These are phyloP conservation scores for Tuber borchii DNA, from an alignment of 495 filamentous ascomycete genomes.

Conservation along the genomic window DNA sequence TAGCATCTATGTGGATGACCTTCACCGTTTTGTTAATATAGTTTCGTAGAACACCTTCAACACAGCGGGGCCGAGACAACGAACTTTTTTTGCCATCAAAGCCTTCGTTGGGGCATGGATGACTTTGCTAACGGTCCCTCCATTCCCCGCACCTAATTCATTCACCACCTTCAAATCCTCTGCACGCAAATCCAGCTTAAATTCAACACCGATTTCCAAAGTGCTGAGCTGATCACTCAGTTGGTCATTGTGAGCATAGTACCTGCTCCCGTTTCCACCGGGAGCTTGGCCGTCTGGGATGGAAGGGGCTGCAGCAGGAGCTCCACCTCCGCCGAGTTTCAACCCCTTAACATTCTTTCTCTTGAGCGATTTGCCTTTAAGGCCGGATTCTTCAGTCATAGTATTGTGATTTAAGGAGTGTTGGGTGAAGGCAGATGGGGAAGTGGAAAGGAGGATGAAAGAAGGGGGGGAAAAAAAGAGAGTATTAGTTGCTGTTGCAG, in stretches of 20 bases:
- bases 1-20: slow-evolving; percentile 97
- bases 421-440: not conserved
- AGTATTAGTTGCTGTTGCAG: not conserved
- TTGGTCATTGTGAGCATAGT: slow-evolving; percentile 20
- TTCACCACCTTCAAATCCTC: slow-evolving; percentile 90
- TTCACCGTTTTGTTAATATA: slow-evolving; percentile 43
- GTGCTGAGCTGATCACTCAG: slow-evolving; percentile 49
- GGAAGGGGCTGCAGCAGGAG: slow-evolving; percentile 6
- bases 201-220: slow-evolving; percentile 94
- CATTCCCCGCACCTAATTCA: slow-evolving; percentile 92
- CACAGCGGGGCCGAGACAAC: slow-evolving; percentile 8
- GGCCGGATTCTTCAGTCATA: slow-evolving; percentile 67
- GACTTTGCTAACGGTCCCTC: slow-evolving; percentile 95
- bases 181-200: slow-evolving; percentile 81
- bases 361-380: slow-evolving; percentile 87
- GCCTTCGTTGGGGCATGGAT: slow-evolving; percentile 90
- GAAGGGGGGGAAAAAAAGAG: not conserved
- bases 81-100: slow-evolving; percentile 94
- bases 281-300: slow-evolving; percentile 10
- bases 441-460: slow-evolving; percentile 4
- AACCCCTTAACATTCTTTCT: slow-evolving; percentile 98
- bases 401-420: slow-evolving; percentile 22
- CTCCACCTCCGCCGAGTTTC: slow-evolving; percentile 48
- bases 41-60: slow-evolving; percentile 1
- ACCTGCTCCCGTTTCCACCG: slow-evolving; percentile 8